A percentile compares a stretch with the other conserved stretches of the same genome.
Evolutionary conservation across 208 protist genomes (phyloP).

Genomic region (Phytomonas sp.): DNA sequence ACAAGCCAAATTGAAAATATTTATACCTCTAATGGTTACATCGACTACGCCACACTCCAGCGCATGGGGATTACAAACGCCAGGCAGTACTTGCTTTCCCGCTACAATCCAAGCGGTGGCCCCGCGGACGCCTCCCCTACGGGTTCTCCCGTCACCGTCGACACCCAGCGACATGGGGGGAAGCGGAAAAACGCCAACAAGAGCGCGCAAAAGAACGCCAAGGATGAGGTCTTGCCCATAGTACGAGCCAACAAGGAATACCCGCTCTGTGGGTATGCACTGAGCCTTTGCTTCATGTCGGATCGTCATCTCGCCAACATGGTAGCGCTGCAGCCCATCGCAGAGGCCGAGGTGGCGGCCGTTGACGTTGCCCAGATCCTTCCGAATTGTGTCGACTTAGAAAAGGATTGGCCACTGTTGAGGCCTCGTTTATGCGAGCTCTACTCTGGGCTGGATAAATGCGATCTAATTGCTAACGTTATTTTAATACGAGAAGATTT

Average conservation of each 20-base stretch:
- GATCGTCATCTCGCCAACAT: slow-evolving; percentile 49
- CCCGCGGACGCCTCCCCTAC: background rate
- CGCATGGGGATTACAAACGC: slow-evolving; percentile 40
- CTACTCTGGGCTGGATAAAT: slow-evolving; percentile 37
- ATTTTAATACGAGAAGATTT: slow-evolving; percentile 29
- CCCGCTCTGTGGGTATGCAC: slow-evolving; percentile 49
- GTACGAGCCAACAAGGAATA: slow-evolving; percentile 31
- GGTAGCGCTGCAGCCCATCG: slow-evolving; percentile 37
- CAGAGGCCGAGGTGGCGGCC: slow-evolving; percentile 32
- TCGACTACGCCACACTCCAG: slow-evolving; percentile 54
- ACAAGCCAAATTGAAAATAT: slow-evolving; percentile 53
- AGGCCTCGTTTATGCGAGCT: slow-evolving; percentile 36
- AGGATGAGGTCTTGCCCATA: slow-evolving; percentile 1
- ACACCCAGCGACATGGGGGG: slow-evolving; percentile 7
- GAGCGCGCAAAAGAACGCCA: background rate
- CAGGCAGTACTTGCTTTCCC: slow-evolving; percentile 44
- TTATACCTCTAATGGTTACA: slow-evolving; percentile 67
- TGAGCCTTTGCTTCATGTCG: slow-evolving; percentile 49
- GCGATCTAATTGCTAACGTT: slow-evolving; percentile 25
- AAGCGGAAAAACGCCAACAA: slow-evolving; percentile 8
- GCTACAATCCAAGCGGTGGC: slow-evolving; percentile 42
- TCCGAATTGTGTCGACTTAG: slow-evolving; percentile 40
- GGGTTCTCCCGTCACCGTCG: background rate
- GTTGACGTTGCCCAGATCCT: slow-evolving; percentile 39
- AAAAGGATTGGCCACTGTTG: slow-evolving; percentile 34